Evolutionary conservation across 2,329 filamentous ascomycete genomes (phyloP).

Genomic region (Cladosporium sp.): DNA sequence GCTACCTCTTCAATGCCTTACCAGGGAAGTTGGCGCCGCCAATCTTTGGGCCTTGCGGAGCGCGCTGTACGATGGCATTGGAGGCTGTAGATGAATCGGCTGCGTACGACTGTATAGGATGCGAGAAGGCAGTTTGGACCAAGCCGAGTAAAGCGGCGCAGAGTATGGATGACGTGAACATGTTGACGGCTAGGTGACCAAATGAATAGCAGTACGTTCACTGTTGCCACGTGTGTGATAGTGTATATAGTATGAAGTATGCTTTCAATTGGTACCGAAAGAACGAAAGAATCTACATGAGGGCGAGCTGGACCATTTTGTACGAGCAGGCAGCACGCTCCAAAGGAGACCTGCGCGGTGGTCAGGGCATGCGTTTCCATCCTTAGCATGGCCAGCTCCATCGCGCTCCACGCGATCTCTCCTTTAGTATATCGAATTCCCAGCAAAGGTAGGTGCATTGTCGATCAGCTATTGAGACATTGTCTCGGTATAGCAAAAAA

Average conservation of each 20-base stretch:
- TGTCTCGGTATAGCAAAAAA: constrained; percentile 7
- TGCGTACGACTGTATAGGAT: background rate
- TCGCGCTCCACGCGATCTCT: constrained; percentile 9
- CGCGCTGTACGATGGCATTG: constrained; percentile 9
- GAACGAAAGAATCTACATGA: background rate
- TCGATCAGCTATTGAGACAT: constrained; percentile 6
- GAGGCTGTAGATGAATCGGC: background rate
- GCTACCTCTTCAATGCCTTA: background rate
- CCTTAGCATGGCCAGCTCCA: background rate
- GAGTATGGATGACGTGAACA: background rate
- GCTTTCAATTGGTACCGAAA: background rate
- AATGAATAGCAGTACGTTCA: background rate
- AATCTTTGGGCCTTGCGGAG: constrained; percentile 23
- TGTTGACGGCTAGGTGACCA: background rate
- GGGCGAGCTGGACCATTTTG: constrained; percentile 1
- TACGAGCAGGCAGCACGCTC: background rate
- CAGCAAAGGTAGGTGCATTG: background rate
- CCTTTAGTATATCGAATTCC: background rate
- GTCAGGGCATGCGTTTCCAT: background rate
- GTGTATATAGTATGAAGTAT: background rate
- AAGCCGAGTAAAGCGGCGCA: background rate
- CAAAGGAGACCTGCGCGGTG: constrained; percentile 2
- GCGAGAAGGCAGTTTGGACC: background rate
- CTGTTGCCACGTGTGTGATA: background rate
- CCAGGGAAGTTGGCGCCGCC: constrained; percentile 46